Evolutionary conservation across 192 early-diverging fungal genomes (phyloP).

Genomic region (Gryganskiella cystojenkinii): DNA sequence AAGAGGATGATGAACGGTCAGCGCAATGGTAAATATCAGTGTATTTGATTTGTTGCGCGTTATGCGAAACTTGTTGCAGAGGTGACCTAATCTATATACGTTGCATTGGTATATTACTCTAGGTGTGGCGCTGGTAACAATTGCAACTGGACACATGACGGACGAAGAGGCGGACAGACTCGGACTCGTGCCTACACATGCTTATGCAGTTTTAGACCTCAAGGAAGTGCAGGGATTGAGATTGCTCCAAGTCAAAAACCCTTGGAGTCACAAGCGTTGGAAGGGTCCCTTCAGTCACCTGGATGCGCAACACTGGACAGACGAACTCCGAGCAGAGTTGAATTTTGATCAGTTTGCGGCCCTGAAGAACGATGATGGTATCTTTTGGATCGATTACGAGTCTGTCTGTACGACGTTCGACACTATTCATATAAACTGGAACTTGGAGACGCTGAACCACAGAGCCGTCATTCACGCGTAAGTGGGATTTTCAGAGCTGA

Average conservation of each 20-base stretch:
- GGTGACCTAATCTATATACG: too few species aligned
- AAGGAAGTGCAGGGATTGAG: slow-evolving; percentile 68
- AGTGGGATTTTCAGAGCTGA: slow-evolving; percentile 36
- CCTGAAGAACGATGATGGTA: slow-evolving; percentile 79
- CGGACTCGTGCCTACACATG: slow-evolving; percentile 90
- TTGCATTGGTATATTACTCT: not conserved
- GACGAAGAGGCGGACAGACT: slow-evolving; percentile 69
- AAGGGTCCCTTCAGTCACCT: slow-evolving; percentile 78
- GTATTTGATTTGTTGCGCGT: too few species aligned
- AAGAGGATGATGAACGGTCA: slow-evolving; percentile 73
- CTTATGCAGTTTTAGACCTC: slow-evolving; percentile 83
- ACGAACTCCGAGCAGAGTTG: slow-evolving; percentile 69
- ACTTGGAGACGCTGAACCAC: slow-evolving; percentile 78
- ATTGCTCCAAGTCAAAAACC: slow-evolving; percentile 90
- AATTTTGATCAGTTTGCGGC: slow-evolving; percentile 79
- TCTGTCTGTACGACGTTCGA: slow-evolving; percentile 84
- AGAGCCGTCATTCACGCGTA: slow-evolving; percentile 78
- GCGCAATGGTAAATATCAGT: slow-evolving; percentile 69
- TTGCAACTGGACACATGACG: slow-evolving; percentile 85
- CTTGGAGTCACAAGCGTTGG: slow-evolving; percentile 93
- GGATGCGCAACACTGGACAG: slow-evolving; percentile 75
- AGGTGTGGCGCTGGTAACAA: slow-evolving; percentile 82
- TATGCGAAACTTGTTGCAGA: too few species aligned
- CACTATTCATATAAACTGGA: slow-evolving; percentile 93
- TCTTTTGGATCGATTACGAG: slow-evolving; percentile 92